Percentiles rank a stretch among this genome's conserved stretches.
Evolutionary conservation across 1,284 basidiomycete species (phyloP).

Genomic region (Lentinula novae-zelandiae): DNA sequence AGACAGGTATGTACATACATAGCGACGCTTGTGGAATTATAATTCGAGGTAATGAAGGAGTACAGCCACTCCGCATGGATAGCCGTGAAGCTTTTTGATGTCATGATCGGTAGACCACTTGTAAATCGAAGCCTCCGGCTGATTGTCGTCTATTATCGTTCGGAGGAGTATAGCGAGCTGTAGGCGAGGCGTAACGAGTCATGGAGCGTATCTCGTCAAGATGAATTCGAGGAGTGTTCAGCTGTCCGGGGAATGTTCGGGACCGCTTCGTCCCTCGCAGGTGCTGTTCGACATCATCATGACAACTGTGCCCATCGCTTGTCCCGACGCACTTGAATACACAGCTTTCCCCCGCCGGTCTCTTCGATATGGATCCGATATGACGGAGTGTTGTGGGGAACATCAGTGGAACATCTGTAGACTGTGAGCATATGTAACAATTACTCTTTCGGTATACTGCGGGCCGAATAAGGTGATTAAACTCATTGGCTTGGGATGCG

Average conservation of each 20-base stretch:
- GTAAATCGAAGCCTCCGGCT: neutral
- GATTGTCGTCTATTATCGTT: neutral
- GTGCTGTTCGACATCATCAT: neutral
- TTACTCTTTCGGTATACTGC: neutral
- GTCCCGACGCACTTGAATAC: neutral
- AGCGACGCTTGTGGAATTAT: too few species aligned
- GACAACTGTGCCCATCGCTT: neutral
- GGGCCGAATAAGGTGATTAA: neutral
- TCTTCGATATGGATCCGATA: neutral
- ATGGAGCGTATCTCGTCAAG: neutral
- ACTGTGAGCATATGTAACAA: too few species aligned
- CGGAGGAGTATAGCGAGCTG: neutral
- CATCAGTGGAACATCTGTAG: neutral
- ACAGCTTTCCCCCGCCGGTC: neutral
- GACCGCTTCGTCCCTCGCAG: neutral
- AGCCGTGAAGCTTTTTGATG: slow-evolving; percentile 7
- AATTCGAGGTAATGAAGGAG: neutral
- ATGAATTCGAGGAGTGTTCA: neutral
- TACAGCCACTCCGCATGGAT: slow-evolving; percentile 3
- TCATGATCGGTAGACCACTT: neutral
- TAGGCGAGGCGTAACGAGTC: neutral
- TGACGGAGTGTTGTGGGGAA: neutral
- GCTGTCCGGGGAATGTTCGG: neutral
- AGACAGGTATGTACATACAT: too few species aligned
- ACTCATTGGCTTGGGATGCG: neutral